A percentile compares a stretch with the other conserved stretches of the same genome.
phyloP scores from a whole-genome alignment of 2,329 filamentous ascomycete species.

The Exophiala dermatitidis region DNA sequence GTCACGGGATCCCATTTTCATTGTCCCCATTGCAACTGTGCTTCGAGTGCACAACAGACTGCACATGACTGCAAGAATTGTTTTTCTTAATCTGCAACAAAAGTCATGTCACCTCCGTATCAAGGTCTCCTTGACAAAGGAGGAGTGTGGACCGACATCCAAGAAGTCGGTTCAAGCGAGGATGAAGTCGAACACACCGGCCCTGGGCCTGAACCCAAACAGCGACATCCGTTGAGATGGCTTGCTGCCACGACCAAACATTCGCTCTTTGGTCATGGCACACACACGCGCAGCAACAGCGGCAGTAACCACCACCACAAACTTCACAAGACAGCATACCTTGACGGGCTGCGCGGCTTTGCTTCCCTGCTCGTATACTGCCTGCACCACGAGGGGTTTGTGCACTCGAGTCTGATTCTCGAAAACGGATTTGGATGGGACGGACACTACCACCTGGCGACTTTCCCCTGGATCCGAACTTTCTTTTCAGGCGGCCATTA shows the following conservation, averaged over 20 bases:
- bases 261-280: background rate
- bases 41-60: no score
- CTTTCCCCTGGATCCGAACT: slow-evolving; percentile 52
- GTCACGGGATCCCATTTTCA: no score
- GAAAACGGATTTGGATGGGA: slow-evolving; percentile 50
- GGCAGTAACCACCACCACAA: background rate
- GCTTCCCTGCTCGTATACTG: slow-evolving; percentile 61
- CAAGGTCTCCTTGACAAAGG: background rate
- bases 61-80: background rate
- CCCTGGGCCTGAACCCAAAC: background rate
- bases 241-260: background rate
- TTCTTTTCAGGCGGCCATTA: slow-evolving; percentile 48
- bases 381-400: slow-evolving; percentile 55
- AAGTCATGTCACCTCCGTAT: background rate
- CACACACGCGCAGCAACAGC: background rate
- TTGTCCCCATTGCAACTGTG: no score
- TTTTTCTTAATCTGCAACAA: background rate
- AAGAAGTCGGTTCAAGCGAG: background rate
- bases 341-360: slow-evolving; percentile 61
- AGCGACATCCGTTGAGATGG: background rate
- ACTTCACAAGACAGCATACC: slow-evolving; percentile 44
- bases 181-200: no score
- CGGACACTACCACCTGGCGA: slow-evolving; percentile 43
- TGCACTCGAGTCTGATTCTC: slow-evolving; percentile 42
- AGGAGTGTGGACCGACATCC: background rate